phyloP scores from a whole-genome alignment of 305 asterid species.

The Monarda citriodora region DNA sequence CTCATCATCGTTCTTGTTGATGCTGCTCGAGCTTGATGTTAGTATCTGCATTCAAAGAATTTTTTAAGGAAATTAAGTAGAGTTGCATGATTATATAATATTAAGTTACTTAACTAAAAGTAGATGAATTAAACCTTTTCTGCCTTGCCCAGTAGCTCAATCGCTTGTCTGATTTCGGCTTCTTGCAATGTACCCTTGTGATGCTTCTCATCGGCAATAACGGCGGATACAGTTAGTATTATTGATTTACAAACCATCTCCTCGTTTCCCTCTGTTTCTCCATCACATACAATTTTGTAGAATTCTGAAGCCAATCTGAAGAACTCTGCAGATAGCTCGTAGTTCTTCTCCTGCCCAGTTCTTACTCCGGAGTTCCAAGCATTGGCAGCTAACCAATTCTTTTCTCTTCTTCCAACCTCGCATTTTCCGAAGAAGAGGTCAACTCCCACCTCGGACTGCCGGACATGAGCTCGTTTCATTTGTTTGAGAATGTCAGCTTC shows the following conservation, averaged over 20 bases:
- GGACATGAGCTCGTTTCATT: slow-evolving; percentile 65
- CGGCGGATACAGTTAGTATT: slow-evolving; percentile 67
- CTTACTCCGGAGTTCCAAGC: slow-evolving; percentile 88
- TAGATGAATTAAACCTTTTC: slow-evolving; percentile 60
- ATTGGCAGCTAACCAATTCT: slow-evolving; percentile 85
- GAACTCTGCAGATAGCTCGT: slow-evolving; percentile 65
- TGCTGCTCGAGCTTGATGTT: slow-evolving; percentile 36
- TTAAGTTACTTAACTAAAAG: not conserved
- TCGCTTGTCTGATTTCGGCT: slow-evolving; percentile 69
- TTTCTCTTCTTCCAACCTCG: slow-evolving; percentile 86
- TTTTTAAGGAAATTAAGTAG: slow-evolving; percentile 11
- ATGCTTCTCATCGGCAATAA: slow-evolving; percentile 74
- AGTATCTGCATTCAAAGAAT: slow-evolving; percentile 60
- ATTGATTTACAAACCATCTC: slow-evolving; percentile 76
- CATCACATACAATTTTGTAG: slow-evolving; percentile 46
- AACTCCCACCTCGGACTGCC: slow-evolving; percentile 69
- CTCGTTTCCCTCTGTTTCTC: slow-evolving; percentile 50
- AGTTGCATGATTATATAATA: not conserved
- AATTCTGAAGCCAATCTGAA: slow-evolving; percentile 84
- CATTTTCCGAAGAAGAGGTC: slow-evolving; percentile 75
- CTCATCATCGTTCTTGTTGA: slow-evolving; percentile 37
- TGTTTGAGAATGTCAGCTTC: slow-evolving; percentile 66
- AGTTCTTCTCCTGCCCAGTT: slow-evolving; percentile 67
- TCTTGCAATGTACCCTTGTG: slow-evolving; percentile 49
- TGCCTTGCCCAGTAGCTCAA: slow-evolving; percentile 70